These are phyloP conservation scores for Xylariaceae sp. DNA, from an alignment of 2,329 filamentous ascomycete genomes.

Conservation along the genomic window DNA sequence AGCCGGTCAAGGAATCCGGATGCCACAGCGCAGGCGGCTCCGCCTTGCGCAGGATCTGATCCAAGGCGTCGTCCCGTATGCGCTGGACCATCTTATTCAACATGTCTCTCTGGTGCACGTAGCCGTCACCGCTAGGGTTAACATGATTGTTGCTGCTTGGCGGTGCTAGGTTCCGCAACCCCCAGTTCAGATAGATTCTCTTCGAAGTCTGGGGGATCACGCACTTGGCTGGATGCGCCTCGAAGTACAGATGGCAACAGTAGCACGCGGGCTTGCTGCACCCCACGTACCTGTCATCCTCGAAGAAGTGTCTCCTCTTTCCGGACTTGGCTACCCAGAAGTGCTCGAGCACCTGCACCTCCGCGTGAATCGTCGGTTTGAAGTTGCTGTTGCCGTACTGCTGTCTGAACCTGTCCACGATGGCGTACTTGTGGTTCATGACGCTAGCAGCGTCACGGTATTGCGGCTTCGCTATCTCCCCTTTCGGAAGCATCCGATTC, in stretches of 20 bases:
- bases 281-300: constrained; percentile 40
- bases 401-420: constrained; percentile 23
- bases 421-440: constrained; percentile 27
- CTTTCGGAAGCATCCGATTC: constrained; percentile 26
- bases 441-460: constrained; percentile 15
- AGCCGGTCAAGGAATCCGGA: constrained; percentile 23
- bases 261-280: constrained; percentile 49
- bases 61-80: constrained; percentile 22
- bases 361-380: constrained; percentile 37
- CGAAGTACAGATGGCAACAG: constrained; percentile 42
- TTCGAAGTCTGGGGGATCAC: constrained; percentile 33
- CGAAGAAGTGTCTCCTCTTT: constrained; percentile 30
- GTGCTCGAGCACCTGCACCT: constrained; percentile 43
- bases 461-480: constrained; percentile 8
- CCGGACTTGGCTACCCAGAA: constrained; percentile 29
- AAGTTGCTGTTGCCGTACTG: constrained; percentile 25
- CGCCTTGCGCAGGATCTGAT: constrained; percentile 19
- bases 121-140: constrained; percentile 10
- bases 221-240: constrained; percentile 32
- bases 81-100: constrained; percentile 22
- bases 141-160: no score
- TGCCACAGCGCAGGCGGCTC: constrained; percentile 12
- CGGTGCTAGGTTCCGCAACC: constrained; percentile 22
- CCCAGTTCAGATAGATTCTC: constrained; percentile 39
- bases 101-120: constrained; percentile 18